Evolutionary conservation across 495 filamentous ascomycete genomes (phyloP).

Genomic region (Aspergillus leporis): DNA sequence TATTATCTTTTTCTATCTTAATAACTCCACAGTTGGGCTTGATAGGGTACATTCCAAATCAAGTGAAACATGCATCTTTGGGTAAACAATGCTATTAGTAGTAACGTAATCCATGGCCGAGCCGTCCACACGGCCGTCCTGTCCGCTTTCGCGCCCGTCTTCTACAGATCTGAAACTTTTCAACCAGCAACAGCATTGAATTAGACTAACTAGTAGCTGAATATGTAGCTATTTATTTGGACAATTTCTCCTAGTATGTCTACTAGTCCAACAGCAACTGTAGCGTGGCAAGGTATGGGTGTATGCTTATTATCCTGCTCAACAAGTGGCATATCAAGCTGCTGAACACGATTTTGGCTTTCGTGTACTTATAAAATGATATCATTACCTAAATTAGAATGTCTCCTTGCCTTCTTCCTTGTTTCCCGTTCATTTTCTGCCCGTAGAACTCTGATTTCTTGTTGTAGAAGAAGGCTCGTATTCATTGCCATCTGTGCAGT

Average conservation of each 20-base stretch:
- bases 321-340: constrained; percentile 7
- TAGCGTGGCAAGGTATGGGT: background rate
- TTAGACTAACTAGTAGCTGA: background rate
- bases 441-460: too few relatives aligned
- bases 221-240: constrained; percentile 2
- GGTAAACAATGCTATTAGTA: too few relatives aligned
- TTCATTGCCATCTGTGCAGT: too few relatives aligned
- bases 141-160: background rate
- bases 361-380: constrained; percentile 1
- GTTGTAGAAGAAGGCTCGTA: too few relatives aligned
- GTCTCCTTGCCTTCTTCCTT: too few relatives aligned
- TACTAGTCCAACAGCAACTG: too few relatives aligned
- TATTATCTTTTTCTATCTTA: too few relatives aligned
- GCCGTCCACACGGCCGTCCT: background rate
- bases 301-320: background rate
- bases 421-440: too few relatives aligned
- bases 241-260: constrained; percentile 1
- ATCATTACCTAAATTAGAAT: background rate
- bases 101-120: constrained; percentile 8
- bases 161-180: background rate
- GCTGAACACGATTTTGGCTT: constrained; percentile 1
- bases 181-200: too few relatives aligned
- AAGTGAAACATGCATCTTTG: too few relatives aligned
- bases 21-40: too few relatives aligned
- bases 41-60: too few relatives aligned